Base-by-base conservation (phyloP, 1,139 yeast genomes). In the Magnusiomyces ingens region DNA sequence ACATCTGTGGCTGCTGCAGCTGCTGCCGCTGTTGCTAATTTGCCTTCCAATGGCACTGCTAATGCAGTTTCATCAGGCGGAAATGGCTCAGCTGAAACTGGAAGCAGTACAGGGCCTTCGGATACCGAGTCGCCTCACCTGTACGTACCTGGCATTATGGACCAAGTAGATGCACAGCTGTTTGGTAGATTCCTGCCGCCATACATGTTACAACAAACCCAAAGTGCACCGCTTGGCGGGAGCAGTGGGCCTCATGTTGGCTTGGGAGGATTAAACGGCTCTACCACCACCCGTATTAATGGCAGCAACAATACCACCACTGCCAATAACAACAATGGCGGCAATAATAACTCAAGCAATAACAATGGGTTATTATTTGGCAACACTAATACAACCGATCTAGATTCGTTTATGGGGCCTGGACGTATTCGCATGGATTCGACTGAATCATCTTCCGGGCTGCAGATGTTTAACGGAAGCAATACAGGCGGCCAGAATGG, bases 151-250 rank as follows among this genome's bases (percentile, higher is more conserved):
- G 94, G 95, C 3, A 84, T 85, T 18, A 84, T 88, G 75, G 96
- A 88, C 67, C 85, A 84, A 60, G 71, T 88, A 48, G 96, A 89
- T 67, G 80, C 88, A 57, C 93, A 87, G 64, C 77, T 89, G 13
- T 88, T 89, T 71, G 96, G 96, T 0, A 74, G 86, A 51, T 83
- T 85, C 61, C 67, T 88, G 52, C 96, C 96, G 2, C 94, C 95
- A 1, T 87, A 86, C 63, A 86, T 86, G 94, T 68, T 80, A 62
- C 58, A 55, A 32, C 48, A 50, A 36, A 41, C 45, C 32, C 44
- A 38, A 29, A 38, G 19, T 13, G 19, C 40, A 29, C 45, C 29
- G n/a, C 10, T 47, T 15, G 43, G 44, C 11, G 35, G 38, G 1
- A 6, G 36, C n/a, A 46, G 49, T 46, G 49, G 49, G 17, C 49